Conservation (phyloP, 441 rosid genomes). For the Hura crepitans region DNA sequence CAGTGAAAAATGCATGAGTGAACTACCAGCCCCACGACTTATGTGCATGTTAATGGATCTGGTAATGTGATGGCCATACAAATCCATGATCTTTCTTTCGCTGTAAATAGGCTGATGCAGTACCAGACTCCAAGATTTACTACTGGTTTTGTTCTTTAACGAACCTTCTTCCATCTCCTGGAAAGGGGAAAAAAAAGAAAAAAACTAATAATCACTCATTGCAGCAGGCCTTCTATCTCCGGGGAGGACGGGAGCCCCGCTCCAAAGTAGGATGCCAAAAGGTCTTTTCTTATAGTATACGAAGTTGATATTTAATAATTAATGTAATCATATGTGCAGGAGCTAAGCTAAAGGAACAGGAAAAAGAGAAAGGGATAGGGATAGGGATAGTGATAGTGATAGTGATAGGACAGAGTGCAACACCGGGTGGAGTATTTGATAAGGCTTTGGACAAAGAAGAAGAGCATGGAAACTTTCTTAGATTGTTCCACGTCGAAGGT, state of each 20-base stretch:
- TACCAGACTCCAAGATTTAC: too few species aligned
- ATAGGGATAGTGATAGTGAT: conserved; percentile 73
- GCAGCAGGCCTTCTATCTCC: conserved; percentile 65
- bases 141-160: too few species aligned
- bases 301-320: too few species aligned
- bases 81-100: too few species aligned
- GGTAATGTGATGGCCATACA: too few species aligned
- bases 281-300: conserved; percentile 25
- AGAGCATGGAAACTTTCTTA: conserved; percentile 59
- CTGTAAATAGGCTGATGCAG: too few species aligned
- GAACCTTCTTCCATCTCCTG: too few species aligned
- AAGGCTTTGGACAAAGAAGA: conserved; percentile 60
- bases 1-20: conserved; percentile 44
- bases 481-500: conserved; percentile 79
- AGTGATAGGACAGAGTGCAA: conserved; percentile 85
- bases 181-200: too few species aligned
- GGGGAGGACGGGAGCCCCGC: conserved; percentile 77
- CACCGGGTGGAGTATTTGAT: conserved; percentile 68
- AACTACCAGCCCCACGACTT: conserved; percentile 32
- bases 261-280: conserved; percentile 81
- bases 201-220: conserved; percentile 43
- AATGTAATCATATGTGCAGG: conserved; percentile 38
- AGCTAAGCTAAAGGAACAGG: conserved; percentile 55
- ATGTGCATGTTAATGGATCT: too few species aligned
- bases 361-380: conserved; percentile 76